Base-by-base conservation (phyloP, 495 filamentous ascomycete species). In the Pseudoneurospora amorphoporcata region DNA sequence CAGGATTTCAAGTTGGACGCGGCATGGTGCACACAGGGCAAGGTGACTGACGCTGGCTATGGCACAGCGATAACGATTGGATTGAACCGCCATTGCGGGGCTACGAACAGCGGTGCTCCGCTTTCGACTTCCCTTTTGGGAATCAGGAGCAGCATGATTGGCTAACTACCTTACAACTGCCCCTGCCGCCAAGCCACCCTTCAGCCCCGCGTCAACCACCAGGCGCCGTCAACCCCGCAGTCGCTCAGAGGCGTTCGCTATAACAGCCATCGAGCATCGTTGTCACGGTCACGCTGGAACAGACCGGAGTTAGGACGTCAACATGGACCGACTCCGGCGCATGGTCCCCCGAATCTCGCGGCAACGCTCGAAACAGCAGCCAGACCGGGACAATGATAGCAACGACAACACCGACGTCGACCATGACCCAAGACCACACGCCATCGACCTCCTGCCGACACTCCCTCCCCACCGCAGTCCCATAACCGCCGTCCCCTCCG, bases 401-500 rank as follows among this genome's bases (percentile, higher is more conserved):
- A 47, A 19, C 43, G 8, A 47, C n/a, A 23, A 53, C 45, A 5
- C 3, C 45, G n/a, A 53, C 45, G 12, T 19, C 4, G n/a, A 19
- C 45, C 8, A 53, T 53, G 8, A 53, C 45, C 45, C 0, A 19
- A 53, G n/a, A 10, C n/a, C 45, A 23, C 74, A 75, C 39, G 69
- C 74, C 6, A 39, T 74, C 32, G 72, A 73, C 74, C 58, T 68
- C 3, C 73, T 77, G n/a, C 71, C 73, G 8, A 53, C 68, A 17
- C 70, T 77, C 32, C 71, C 73, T n/a, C 6, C 29, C 8, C n/a
- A 32, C 0, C 73, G 75, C 37, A 73, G 72, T 32, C 74, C 74
- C 12, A 10, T 75, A 16, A 73, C 73, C 8, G 45, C 45, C 45
- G 8, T 53, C 19, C 45, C 45, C 45, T 23, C 38, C 45, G 8